Percentiles rank a stretch among this genome's conserved stretches.
Conservation (phyloP, 352 stramenopile species). For the Phytophthora pinifolia region DNA sequence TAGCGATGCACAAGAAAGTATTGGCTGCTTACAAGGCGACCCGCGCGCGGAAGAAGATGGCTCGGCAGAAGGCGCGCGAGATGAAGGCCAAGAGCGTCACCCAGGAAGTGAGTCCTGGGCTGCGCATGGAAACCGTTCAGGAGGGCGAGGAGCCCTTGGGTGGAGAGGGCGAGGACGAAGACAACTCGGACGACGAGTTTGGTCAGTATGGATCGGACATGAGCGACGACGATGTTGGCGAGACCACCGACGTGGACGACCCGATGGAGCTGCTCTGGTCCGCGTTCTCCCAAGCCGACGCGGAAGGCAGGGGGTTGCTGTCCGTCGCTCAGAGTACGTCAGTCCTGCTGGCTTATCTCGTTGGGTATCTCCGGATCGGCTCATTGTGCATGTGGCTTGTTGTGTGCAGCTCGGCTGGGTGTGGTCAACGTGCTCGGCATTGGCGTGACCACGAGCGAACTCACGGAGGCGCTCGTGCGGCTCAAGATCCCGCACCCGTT, state of each 20-base stretch:
- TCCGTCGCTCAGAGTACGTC: slow-evolving; percentile 54
- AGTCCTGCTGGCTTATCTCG: neutral
- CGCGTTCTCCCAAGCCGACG: slow-evolving; percentile 56
- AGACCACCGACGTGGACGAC: slow-evolving; percentile 57
- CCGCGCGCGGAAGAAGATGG: slow-evolving; percentile 58
- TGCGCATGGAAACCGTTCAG: slow-evolving; percentile 68
- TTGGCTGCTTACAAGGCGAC: slow-evolving; percentile 65
- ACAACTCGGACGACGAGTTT: slow-evolving; percentile 48
- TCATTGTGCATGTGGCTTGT: slow-evolving; percentile 5
- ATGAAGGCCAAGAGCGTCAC: slow-evolving; percentile 30
- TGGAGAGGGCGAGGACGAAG: slow-evolving; percentile 31
- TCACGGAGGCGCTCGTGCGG: slow-evolving; percentile 33
- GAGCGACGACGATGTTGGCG: slow-evolving; percentile 45
- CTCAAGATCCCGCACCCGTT: slow-evolving; percentile 39
- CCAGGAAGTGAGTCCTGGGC: slow-evolving; percentile 13
- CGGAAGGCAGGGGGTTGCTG: slow-evolving; percentile 37
- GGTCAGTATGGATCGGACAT: slow-evolving; percentile 48
- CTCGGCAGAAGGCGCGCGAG: slow-evolving; percentile 58
- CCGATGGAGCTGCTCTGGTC: slow-evolving; percentile 65
- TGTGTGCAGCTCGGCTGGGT: slow-evolving; percentile 48
- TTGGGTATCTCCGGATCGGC: neutral
- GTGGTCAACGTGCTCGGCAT: slow-evolving; percentile 64
- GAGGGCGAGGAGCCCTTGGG: slow-evolving; percentile 43
- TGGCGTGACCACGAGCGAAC: slow-evolving; percentile 45
- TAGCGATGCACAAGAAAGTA: slow-evolving; percentile 66